Conservation (phyloP, 1,284 basidiomycete genomes). For the Volvariella surrecta region DNA sequence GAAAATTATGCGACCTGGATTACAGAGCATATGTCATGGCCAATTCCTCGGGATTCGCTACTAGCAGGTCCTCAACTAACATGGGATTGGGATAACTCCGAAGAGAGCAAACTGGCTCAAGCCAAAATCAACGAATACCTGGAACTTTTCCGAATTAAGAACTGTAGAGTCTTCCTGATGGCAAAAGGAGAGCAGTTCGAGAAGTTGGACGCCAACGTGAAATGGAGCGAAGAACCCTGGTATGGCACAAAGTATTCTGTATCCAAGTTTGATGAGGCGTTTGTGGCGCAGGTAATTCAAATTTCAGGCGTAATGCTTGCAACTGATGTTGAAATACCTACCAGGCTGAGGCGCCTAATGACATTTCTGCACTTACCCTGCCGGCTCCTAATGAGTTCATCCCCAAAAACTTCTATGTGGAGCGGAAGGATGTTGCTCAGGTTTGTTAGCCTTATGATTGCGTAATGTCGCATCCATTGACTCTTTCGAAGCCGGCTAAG, state of each 20-base stretch:
- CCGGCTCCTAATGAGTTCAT: constrained; percentile 87
- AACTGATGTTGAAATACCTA: constrained; percentile 6
- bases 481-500: constrained; percentile 46
- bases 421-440: constrained; percentile 58
- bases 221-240: constrained; percentile 73
- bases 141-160: constrained; percentile 49
- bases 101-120: constrained; percentile 28
- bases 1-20: constrained; percentile 79
- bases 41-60: constrained; percentile 73
- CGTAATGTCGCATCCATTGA: constrained; percentile 5
- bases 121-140: constrained; percentile 60
- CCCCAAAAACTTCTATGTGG: constrained; percentile 79
- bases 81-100: constrained; percentile 61
- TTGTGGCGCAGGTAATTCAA: constrained; percentile 50
- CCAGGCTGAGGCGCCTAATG: constrained; percentile 52
- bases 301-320: constrained; percentile 3
- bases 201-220: constrained; percentile 37
- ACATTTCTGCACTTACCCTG: constrained; percentile 65
- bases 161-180: constrained; percentile 73
- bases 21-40: constrained; percentile 71
- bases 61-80: constrained; percentile 70
- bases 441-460: constrained; percentile 25
- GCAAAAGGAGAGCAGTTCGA: constrained; percentile 63
- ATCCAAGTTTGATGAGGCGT: constrained; percentile 55
- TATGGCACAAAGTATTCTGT: constrained; percentile 83